Base-by-base conservation (phyloP, 805 yeast species). In the Pichia cephalocereana region DNA sequence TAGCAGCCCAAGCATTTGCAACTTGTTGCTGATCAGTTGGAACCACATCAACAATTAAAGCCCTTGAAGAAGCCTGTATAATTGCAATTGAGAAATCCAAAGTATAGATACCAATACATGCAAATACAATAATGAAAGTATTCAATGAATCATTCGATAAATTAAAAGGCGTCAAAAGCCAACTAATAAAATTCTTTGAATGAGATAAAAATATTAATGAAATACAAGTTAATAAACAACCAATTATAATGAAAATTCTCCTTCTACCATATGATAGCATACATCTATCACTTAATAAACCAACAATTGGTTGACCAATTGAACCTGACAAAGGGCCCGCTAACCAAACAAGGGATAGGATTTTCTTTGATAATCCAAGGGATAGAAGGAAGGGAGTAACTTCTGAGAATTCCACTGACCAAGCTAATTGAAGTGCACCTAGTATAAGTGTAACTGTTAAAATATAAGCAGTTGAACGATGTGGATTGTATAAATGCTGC, bases 311-410 rank as follows among this genome's bases (percentile, higher is more conserved):
- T 60, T 80, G 86, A 0, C 83, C 83, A 23, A 80, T 53, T 0
- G 81, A 70, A 1, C 86, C 86, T 14, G 82, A 74, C 15, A 79
- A 55, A 0, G 86, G 86, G 2, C 86, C 84, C 1, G 84, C 83
- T 23, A 80, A 70, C 86, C 86, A 80, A 5, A 80, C 73, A 42
- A 80, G 63, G 8, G 83, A 79, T 54, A 80, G 60, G 0, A 70
- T 55, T 23, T 76, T 71, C 54, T 78, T 79, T 2, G 83, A 74
- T 43, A 80, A 66, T 6, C 86, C 86, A n/a, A 80, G 62, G 0
- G 82, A 76, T n/a, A 79, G 61, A 15, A 80, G 58, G 54, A 73
- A 79, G 0, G 84, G 82, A 4, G 81, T 79, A 4, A 83, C 83
- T 52, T 79, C 80, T 6, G 81, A 72, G 56, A 80, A 80, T 60